Evolutionary conservation across 495 filamentous ascomycete species (phyloP).

Genomic region (Friedmanniomyces simplex): DNA sequence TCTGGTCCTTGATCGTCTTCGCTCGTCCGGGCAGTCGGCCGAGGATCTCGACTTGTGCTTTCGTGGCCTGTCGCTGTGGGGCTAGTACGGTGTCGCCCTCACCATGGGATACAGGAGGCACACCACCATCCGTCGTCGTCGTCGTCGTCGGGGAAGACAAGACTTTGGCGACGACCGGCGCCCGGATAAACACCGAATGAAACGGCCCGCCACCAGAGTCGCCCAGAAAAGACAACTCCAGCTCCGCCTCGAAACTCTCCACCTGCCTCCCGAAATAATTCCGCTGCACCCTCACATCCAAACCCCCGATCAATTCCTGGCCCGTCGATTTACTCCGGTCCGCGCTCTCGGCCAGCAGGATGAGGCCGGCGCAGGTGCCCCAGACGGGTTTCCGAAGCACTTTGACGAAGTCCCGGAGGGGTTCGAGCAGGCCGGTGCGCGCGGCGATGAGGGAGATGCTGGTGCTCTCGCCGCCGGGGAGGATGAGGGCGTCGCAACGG

Average conservation of each 20-base stretch:
- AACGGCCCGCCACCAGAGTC: slow-evolving; percentile 46
- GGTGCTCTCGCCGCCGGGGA: slow-evolving; percentile 93
- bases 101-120: slow-evolving; percentile 37
- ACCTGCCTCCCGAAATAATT: slow-evolving; percentile 93
- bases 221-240: slow-evolving; percentile 63
- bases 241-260: slow-evolving; percentile 76
- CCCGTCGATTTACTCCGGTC: slow-evolving; percentile 83
- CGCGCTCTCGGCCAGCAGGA: slow-evolving; percentile 79
- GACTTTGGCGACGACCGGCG: slow-evolving; percentile 82
- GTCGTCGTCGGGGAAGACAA: slow-evolving; percentile 41
- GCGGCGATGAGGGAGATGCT: slow-evolving; percentile 83
- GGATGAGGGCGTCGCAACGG: slow-evolving; percentile 68
- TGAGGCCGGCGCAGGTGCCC: slow-evolving; percentile 94
- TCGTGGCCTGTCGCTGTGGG: slow-evolving; percentile 38
- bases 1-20: slow-evolving; percentile 28
- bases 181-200: slow-evolving; percentile 82
- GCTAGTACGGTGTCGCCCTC: slow-evolving; percentile 58
- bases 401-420: slow-evolving; percentile 89
- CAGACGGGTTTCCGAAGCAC: slow-evolving; percentile 74
- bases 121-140: slow-evolving; percentile 32
- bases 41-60: slow-evolving; percentile 45
- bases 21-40: slow-evolving; percentile 41
- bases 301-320: slow-evolving; percentile 84
- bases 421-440: slow-evolving; percentile 69
- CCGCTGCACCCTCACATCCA: slow-evolving; percentile 84